Evolutionary conservation across 169 alveolate species (phyloP), one percentile per base, ranked within the genome.

Genomic region (Plasmodium vinckei): DNA sequence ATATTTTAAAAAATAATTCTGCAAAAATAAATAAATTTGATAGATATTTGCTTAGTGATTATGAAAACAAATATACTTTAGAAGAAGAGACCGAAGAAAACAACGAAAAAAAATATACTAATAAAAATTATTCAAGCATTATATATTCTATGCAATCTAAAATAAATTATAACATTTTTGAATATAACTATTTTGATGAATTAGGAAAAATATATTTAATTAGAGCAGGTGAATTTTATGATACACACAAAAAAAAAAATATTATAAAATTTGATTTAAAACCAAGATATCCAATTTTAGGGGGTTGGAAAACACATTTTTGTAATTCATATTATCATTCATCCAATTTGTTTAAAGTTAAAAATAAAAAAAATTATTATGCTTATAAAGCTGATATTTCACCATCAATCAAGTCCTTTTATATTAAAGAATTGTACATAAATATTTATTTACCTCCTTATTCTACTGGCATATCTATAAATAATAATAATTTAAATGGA

Each of bases 261-360:
- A 56, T 51, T 54, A 17, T 79, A 49, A 56, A 53, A 44, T 79
- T 79, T 63, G 77, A 79, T 59, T 5, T 92, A n/a, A 39, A 73
- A 25, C 95, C 95, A 25, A 92, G 95, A 57, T 92, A 70, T 25
- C 95, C 95, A 54, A 68, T 92, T 56, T 59, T 92, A 17, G 94
- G 95, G 1, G 91, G 92, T 2, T 92, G 95, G 95, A 88, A 73
- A 69, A 39, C 88, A 21, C 79, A 79, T 25, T 79, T 79, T 42
- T 79, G n/a, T 49, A 79, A 79, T 27, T 15, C 79, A 5, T 79
- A 65, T 49, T 79, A 63, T 33, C 89, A 79, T 79, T 17, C 51
- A 15, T 79, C 89, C 2, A 79, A 79, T 67, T 33, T 79, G 60
- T 79, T 27, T 44, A 56, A 39, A 79, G 19, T 65, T 51, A 79